Evolutionary conservation across 148 eudicot species (phyloP), one percentile per base, ranked within the genome.

Genomic region (Cornus controversa): DNA sequence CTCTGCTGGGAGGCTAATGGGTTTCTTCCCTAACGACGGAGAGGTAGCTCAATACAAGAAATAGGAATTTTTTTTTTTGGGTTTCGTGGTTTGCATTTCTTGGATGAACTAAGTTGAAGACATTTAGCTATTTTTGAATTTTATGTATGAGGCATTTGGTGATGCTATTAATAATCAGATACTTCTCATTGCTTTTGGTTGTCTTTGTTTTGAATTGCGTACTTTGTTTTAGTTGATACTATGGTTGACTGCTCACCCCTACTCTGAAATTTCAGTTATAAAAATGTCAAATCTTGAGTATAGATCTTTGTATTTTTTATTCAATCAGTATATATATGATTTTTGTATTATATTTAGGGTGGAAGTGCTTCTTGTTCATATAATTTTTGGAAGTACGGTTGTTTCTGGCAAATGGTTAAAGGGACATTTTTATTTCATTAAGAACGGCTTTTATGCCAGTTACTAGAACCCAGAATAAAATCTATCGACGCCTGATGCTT

Each of bases 1-100:
- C 77, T 94, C 97, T 8, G 89, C 89, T 71, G 97, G 98, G 18
- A 85, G 98, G 82, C 88, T 94, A 22, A 94, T 94, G 98, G 98
- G 98, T 3, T 94, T 94, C 79, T 94, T 94, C 86, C 95, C 98
- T 62, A 92, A 94, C 67, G 98, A 94, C 4, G 94, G 87, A 75
- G 98, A 94, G 85, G 98, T 92, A 66, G 91, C 93, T 76, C 82
- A 73, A 68, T 86, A 79, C 90, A 91, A 90, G 90, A 89, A 92
- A 80, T 69, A 78, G 78, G 77, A 75, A 71, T 69, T 58, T 24
- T 15, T 24, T 45, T 63, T 54, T 60, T 22, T 68, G n/a, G n/a
- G 8, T 54, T 57, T 54, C 14, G 22, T 13, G 60, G 14, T 13
- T 54, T 54, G 22, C 4, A 54, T 54, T 54, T 54, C 15, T 3